A percentile compares a stretch with the other conserved stretches of the same genome.
These are phyloP conservation scores for Rossbeevera mucosa DNA, from an alignment of 768 basidiomycete genomes.

Conservation along the genomic window DNA sequence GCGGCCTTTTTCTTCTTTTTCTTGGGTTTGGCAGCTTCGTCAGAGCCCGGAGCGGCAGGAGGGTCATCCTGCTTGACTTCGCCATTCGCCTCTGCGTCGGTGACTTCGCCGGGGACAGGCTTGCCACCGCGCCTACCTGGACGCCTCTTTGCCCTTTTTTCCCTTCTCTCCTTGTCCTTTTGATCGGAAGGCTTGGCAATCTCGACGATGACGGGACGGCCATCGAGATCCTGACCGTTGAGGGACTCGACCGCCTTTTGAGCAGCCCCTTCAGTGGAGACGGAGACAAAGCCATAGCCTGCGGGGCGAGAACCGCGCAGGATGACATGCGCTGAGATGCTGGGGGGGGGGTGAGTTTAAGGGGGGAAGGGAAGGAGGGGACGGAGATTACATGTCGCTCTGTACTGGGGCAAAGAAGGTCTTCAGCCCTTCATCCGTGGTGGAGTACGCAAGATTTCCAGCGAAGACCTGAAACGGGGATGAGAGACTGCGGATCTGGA, in stretches of 20 bases:
- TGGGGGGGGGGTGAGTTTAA: constrained; percentile 31
- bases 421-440: constrained; percentile 93
- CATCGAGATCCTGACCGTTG: constrained; percentile 85
- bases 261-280: constrained; percentile 75
- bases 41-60: constrained; percentile 44
- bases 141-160: constrained; percentile 74
- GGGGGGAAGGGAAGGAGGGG: background rate
- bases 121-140: constrained; percentile 83
- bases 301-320: constrained; percentile 80
- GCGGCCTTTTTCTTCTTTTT: constrained; percentile 75
- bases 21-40: constrained; percentile 61
- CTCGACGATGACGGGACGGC: constrained; percentile 86
- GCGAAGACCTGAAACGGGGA: constrained; percentile 68
- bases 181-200: constrained; percentile 87
- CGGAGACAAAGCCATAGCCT: constrained; percentile 90
- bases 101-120: constrained; percentile 84
- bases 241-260: constrained; percentile 82
- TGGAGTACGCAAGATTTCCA: constrained; percentile 92
- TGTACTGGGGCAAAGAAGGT: constrained; percentile 86
- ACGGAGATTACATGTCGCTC: constrained; percentile 73
- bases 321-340: constrained; percentile 82
- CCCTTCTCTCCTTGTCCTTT: constrained; percentile 76
- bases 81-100: constrained; percentile 85
- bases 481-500: constrained; percentile 16
- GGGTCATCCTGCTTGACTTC: constrained; percentile 59